A percentile compares a stretch with the other conserved stretches of the same genome.
Conservation (phyloP, 192 early-diverging fungal genomes). For the Coemansia sp. region DNA sequence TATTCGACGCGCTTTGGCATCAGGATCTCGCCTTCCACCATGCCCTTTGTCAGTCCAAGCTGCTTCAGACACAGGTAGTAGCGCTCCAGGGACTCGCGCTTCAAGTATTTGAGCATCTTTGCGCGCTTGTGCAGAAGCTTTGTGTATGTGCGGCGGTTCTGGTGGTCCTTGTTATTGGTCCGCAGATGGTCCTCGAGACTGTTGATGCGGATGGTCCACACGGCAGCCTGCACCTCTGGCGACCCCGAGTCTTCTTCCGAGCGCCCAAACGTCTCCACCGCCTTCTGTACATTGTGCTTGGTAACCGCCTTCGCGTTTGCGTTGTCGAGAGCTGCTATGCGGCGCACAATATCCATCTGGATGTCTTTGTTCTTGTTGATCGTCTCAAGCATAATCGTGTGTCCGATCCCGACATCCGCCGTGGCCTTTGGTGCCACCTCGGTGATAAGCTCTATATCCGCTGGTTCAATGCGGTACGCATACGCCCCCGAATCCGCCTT, state of each 20-base stretch:
- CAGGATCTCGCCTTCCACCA: slow-evolving; percentile 60
- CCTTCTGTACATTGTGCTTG: slow-evolving; percentile 72
- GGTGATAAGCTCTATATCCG: slow-evolving; percentile 32
- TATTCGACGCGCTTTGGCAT: slow-evolving; percentile 50
- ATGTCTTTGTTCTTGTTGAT: slow-evolving; percentile 13
- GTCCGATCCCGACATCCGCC: slow-evolving; percentile 10
- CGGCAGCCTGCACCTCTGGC: slow-evolving; percentile 92
- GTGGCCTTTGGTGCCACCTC: slow-evolving; percentile 42
- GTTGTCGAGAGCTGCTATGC: slow-evolving; percentile 81
- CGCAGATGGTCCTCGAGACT: slow-evolving; percentile 80
- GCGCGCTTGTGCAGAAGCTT: slow-evolving; percentile 78
- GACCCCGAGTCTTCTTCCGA: slow-evolving; percentile 84
- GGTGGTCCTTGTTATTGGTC: slow-evolving; percentile 82
- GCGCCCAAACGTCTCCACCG: slow-evolving; percentile 77
- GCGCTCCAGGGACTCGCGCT: slow-evolving; percentile 65
- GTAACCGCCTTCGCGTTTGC: slow-evolving; percentile 71
- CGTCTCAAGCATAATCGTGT: slow-evolving; percentile 14
- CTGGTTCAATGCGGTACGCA: slow-evolving; percentile 23
- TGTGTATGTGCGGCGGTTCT: slow-evolving; percentile 82
- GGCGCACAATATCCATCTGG: slow-evolving; percentile 65
- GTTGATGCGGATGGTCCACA: slow-evolving; percentile 87
- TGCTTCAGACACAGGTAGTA: slow-evolving; percentile 70
- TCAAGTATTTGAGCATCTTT: slow-evolving; percentile 86
- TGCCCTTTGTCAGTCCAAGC: slow-evolving; percentile 66
- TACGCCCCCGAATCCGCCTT: slow-evolving; percentile 37